Evolutionary conservation across 2,329 filamentous ascomycete species (phyloP).

Genomic region (Aspergillus sp.): DNA sequence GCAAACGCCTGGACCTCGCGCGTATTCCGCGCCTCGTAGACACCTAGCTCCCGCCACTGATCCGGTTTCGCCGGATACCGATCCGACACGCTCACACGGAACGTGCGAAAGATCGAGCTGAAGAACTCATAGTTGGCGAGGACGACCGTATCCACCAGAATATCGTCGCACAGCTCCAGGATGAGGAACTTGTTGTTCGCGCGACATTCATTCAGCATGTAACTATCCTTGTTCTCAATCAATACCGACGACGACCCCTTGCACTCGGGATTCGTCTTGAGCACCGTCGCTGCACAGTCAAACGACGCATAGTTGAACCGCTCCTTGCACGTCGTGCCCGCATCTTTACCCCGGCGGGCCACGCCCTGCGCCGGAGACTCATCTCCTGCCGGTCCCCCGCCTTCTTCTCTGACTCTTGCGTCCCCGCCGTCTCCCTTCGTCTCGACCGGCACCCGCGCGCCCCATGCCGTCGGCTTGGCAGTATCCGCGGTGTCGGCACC

Average conservation of each 20-base stretch:
- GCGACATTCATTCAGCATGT: conserved; percentile 92
- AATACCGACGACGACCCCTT: conserved; percentile 87
- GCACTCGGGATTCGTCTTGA: conserved; percentile 83
- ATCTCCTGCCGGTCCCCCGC: conserved; percentile 10
- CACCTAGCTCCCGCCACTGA: conserved; percentile 85
- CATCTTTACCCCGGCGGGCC: conserved; percentile 74
- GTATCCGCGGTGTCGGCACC: conserved; percentile 43
- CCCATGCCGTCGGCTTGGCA: conserved; percentile 30
- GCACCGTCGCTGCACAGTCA: conserved; percentile 87
- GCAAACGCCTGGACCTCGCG: conserved; percentile 92
- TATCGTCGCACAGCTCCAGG: conserved; percentile 84
- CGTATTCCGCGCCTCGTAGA: conserved; percentile 87
- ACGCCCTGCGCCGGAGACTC: conserved; percentile 43
- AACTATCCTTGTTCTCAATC: conserved; percentile 96
- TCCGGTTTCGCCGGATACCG: conserved; percentile 89
- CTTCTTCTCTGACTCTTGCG: conserved; percentile 25
- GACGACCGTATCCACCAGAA: conserved; percentile 90
- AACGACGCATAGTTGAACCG: conserved; percentile 97
- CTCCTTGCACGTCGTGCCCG: conserved; percentile 96
- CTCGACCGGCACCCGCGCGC: conserved; percentile 17
- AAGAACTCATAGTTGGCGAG: conserved; percentile 99
- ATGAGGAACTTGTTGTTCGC: conserved; percentile 89
- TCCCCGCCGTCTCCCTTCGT: conserved; percentile 16
- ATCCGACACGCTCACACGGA: conserved; percentile 89
- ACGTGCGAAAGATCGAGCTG: conserved; percentile 90